A percentile compares a stretch with the other conserved stretches of the same genome.
Conservation (phyloP, 495 filamentous ascomycete species). For the Terfezia boudieri region DNA sequence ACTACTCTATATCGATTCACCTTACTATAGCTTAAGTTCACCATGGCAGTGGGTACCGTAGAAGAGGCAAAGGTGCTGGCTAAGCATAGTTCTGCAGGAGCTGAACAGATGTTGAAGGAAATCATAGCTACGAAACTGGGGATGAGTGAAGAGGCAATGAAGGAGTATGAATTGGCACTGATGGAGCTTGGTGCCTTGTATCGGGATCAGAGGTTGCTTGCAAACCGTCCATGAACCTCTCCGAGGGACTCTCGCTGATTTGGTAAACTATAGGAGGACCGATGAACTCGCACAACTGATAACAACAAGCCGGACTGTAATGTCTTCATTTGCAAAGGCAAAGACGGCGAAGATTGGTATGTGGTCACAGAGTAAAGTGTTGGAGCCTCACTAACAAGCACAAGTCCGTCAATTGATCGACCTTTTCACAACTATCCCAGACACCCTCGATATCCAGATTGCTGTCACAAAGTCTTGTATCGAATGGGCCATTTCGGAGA, state of each 20-base stretch:
- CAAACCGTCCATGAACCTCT: not conserved
- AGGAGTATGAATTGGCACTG: slow-evolving; percentile 67
- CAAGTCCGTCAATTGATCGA: slow-evolving; percentile 92
- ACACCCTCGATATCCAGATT: slow-evolving; percentile 80
- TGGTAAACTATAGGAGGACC: slow-evolving; percentile 31
- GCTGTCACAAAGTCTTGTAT: slow-evolving; percentile 92
- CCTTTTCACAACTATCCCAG: slow-evolving; percentile 77
- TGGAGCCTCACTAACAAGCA: not conserved
- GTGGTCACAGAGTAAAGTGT: slow-evolving; percentile 6
- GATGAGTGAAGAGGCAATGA: slow-evolving; percentile 58
- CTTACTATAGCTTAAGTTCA: too few relatives aligned
- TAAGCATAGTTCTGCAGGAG: slow-evolving; percentile 55
- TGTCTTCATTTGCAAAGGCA: slow-evolving; percentile 92
- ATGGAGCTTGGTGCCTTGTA: slow-evolving; percentile 79
- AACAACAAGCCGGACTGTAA: slow-evolving; percentile 64
- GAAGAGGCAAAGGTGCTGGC: slow-evolving; percentile 67
- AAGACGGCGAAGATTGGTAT: slow-evolving; percentile 96
- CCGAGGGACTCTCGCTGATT: not conserved
- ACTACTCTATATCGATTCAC: too few relatives aligned
- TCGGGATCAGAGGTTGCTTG: slow-evolving; percentile 51
- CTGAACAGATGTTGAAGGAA: slow-evolving; percentile 64
- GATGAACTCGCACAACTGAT: slow-evolving; percentile 81
- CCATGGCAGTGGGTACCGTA: slow-evolving; percentile 15
- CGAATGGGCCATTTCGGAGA: slow-evolving; percentile 91
- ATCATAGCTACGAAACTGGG: slow-evolving; percentile 69